A percentile compares a stretch with the other conserved stretches of the same genome.
Evolutionary conservation across 441 rosid species (phyloP).

Genomic region (Aquilaria agallochum): DNA sequence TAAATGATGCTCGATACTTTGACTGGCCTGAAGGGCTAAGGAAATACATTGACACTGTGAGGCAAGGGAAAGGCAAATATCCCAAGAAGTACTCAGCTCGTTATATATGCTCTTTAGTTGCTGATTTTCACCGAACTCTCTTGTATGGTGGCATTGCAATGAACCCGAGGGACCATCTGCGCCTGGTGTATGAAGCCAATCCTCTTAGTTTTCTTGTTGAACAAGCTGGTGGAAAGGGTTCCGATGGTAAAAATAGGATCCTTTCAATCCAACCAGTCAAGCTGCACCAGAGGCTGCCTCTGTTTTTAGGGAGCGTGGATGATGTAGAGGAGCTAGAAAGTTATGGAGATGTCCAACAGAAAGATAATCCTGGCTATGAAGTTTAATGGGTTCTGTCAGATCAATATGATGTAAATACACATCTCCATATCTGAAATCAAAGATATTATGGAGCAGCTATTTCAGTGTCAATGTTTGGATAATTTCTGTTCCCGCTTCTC

Average conservation of each 20-base stretch:
- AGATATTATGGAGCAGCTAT: too few relatives aligned
- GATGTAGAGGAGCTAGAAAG: slow-evolving; percentile 82
- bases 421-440: too few relatives aligned
- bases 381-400: slow-evolving; percentile 36
- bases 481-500: background rate
- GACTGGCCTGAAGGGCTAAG: slow-evolving; percentile 94
- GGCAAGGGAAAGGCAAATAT: slow-evolving; percentile 87
- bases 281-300: slow-evolving; percentile 86
- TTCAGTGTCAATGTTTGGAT: background rate
- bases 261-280: slow-evolving; percentile 83
- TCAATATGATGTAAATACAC: too few relatives aligned
- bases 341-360: slow-evolving; percentile 84
- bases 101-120: slow-evolving; percentile 87
- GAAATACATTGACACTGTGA: slow-evolving; percentile 70
- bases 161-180: slow-evolving; percentile 96
- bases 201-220: slow-evolving; percentile 89
- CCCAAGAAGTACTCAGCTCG: slow-evolving; percentile 94
- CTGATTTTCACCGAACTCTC: slow-evolving; percentile 87
- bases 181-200: slow-evolving; percentile 87
- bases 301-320: slow-evolving; percentile 78
- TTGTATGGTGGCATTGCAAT: slow-evolving; percentile 90
- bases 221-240: slow-evolving; percentile 89
- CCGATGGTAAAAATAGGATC: slow-evolving; percentile 70
- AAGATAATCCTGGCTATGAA: slow-evolving; percentile 94
- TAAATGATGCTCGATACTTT: slow-evolving; percentile 88